Base-by-base conservation (phyloP, 2,329 filamentous ascomycete species). In the Lasiodiplodia theobromae region DNA sequence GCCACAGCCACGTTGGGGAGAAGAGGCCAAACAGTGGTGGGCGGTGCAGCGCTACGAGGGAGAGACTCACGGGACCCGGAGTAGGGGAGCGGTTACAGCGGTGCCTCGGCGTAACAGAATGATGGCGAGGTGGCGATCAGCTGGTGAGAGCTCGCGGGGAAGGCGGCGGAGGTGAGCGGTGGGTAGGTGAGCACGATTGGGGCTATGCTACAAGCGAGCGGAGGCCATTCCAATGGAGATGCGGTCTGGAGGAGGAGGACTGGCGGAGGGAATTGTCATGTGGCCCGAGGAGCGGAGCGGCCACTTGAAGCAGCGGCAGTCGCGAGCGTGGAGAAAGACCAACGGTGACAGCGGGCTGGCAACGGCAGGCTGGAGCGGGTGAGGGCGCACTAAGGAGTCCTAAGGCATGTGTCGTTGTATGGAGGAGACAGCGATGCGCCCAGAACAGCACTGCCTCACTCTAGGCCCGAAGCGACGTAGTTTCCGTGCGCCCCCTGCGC, bases 371-470 rank as follows among this genome's bases (percentile, higher is more conserved):
- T 38, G 52, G 49, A 54, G 49, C 63, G 49, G 56, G 38, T 18
- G 58, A 49, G n/a, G 58, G 47, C 34, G 60, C 60, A 64, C 60
- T 64, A 64, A 64, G 60, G 60, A 64, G 60, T 64, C 60, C 60
- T 57, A 38, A 56, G 64, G 64, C 64, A 64, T 56, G 54, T 47
- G 53, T 52, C 64, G 64, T 66, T 57, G 64, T 66, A 56, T 56
- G 52, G 52, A 47, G 44, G 44, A 66, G 52, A 57, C 64, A 66
- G 64, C 51, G 64, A 56, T 49, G 64, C 60, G 64, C 64, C 64
- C 52, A 66, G 64, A 66, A 49, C 51, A 56, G 64, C 64, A 66
- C 64, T 66, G 64, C 64, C 64, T 66, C 64, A 57, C 37, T 56
- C 64, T 66, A 66, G 25, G 7, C 51, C 51, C 34, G 37, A 56